Base-by-base conservation (phyloP, 371 early-diverging fungal genomes). In the Zychaea mexicana region DNA sequence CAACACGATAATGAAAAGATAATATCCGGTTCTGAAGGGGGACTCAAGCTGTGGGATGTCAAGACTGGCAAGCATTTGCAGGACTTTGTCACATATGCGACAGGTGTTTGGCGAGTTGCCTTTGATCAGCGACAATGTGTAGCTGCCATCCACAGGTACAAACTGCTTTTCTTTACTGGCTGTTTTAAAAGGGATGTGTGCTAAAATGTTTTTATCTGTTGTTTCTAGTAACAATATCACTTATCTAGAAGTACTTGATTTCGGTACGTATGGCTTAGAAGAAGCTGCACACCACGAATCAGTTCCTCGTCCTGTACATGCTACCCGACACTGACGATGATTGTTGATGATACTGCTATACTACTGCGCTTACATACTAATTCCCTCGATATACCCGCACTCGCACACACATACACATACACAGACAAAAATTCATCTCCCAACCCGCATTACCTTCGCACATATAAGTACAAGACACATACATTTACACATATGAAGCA, bases 31-130 rank as follows among this genome's bases (percentile, higher is more conserved):
- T 92, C 94, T 3, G 97, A 96, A 62, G 92, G 92, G 15, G 92
- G 93, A 1, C 78, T 98, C 24, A 97, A 96, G 68, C 80, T 97
- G 70, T 97, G 97, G 96, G 95, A 98, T 72, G 85, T 94, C 26
- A 73, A 88, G 60, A 81, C 91, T n/a, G 96, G 96, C 8, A 74
- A 83, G 31, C 84, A 86, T 62, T 73, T 92, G 2, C 83, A 94
- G 22, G 94, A 98, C 69, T 74, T 96, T 57, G 70, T 91, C 31
- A 78, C 77, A 0, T 87, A 85, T 15, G 73, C 93, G 24, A 76
- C 83, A 21, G 91, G 96, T n/a, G 95, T 98, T 6, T 99, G 99
- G 96, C 86, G 95, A 69, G 95, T 97, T 26, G 77, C 87, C 24
- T 93, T 95, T 85, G 92, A 95, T 70, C 89, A 92, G 53, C 83